Evolutionary conservation across 2,329 filamentous ascomycete genomes (phyloP), one percentile per base, ranked within the genome.

Genomic region (Aspergillus japonicus): DNA sequence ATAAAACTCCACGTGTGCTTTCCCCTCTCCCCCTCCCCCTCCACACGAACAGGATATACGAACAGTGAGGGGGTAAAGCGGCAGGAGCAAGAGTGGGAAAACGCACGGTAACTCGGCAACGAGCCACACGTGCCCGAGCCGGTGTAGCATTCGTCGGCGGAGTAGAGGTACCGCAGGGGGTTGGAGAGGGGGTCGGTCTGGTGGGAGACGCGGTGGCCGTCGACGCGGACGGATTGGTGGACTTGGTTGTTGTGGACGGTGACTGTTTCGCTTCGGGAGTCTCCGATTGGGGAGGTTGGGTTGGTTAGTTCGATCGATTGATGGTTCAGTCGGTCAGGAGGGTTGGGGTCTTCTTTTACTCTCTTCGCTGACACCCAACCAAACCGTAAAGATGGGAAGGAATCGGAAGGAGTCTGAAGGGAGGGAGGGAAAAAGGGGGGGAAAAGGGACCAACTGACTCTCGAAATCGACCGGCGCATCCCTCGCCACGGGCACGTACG

Each of bases 81-180:
- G 4, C 7, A 16, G 5, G 33, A 16, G 33, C 33, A 35, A 4
- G 33, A 0, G 8, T 8, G 33, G 31, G 1, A 35, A 35, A 10
- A 44, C 39, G 16, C 16, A 44, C 44, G 54, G 33, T 61, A 61
- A 6, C 47, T 21, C 44, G 21, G 33, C 11, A 61, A 12, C 8
- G 56, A 50, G 14, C 59, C 59, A 47, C 59, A 61, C 21, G 55
- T 53, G 14, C 47, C 33, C 1, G 53, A 51, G 1, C 39, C 39
- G 16, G 39, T 44, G 50, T 58, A 61, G 35, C 59, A 61, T 50
- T 61, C 59, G 47, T 61, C 57, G 50, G 55, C 50, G 39, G 59
- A 58, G 50, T 61, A 61, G 44, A 61, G 47, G 50, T 35, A 61
- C n/a, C 26, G 39, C 14, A 44, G 50, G 33, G 59, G 55, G 16